Evolutionary conservation across 495 filamentous ascomycete species (phyloP), one percentile per base, ranked within the genome.

Genomic region (Neurospora sp.): DNA sequence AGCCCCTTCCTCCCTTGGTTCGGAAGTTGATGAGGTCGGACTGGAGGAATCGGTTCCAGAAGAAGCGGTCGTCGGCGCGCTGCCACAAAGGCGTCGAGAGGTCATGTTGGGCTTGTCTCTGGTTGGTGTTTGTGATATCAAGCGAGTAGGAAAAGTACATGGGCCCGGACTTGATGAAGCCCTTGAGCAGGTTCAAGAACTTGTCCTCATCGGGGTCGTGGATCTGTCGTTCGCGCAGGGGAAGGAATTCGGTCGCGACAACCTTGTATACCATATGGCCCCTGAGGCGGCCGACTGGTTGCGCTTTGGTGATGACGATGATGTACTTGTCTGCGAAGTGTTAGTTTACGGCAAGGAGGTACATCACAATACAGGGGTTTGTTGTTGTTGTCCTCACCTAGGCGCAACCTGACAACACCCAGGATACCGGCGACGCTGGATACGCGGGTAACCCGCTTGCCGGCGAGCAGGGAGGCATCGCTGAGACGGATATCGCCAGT

Each of bases 61-160:
- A 99, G 85, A 99, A 98, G 71, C 96, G 91, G 77, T 99, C 94
- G 82, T 99, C 96, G 71, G 96, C 92, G 73, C 94, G 85, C 82
- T 92, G 90, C 96, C 96, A 99, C 71, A 98, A 84, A 12, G 96
- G 94, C 70, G 86, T 84, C 40, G 86, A 85, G 27, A 83, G 77
- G 75, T 97, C 88, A 31, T 86, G 83, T 72, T 93, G 88, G 2
- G 93, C 88, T 82, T 98, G 96, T 70, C 96, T 88, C 82, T 99
- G 96, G 83, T 97, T 96, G 80, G 87, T 93, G 84, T 95, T 98
- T 69, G 96, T 99, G 75, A 99, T 84, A 78, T 99, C 96, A 78
- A 96, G 86, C 20, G 94, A 93, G 84, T 99, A 99, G 66, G 96
- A 98, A 80, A 98, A 98, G 86, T 97, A 98, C 92, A 98, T 94